phyloP scores from a whole-genome alignment of 495 filamentous ascomycete genomes.

The Aspergillus panamensis region DNA sequence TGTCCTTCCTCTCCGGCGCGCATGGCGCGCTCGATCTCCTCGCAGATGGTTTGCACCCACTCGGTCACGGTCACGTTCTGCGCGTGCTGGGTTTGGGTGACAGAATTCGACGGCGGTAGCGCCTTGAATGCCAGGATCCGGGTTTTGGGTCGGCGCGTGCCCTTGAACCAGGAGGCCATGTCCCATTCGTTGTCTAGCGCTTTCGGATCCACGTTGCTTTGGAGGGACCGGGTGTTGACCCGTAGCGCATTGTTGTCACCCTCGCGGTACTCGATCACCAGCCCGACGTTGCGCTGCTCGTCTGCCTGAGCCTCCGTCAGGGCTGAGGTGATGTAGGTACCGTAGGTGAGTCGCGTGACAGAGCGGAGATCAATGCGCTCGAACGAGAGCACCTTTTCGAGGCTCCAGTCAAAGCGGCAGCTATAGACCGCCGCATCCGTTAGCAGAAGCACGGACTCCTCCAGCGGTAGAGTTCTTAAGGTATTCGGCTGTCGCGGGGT shows the following conservation, averaged over 20 bases:
- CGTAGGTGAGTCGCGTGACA: slow-evolving; percentile 65
- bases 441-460: slow-evolving; percentile 80
- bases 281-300: slow-evolving; percentile 73
- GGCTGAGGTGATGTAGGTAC: slow-evolving; percentile 86
- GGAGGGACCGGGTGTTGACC: slow-evolving; percentile 80
- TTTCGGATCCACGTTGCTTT: slow-evolving; percentile 44
- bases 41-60: slow-evolving; percentile 66
- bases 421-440: slow-evolving; percentile 82
- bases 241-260: slow-evolving; percentile 62
- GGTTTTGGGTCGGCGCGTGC: slow-evolving; percentile 30
- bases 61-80: slow-evolving; percentile 48
- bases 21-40: slow-evolving; percentile 50
- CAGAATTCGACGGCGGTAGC: slow-evolving; percentile 37
- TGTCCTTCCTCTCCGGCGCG: slow-evolving; percentile 27
- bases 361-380: slow-evolving; percentile 78
- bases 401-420: slow-evolving; percentile 86
- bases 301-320: slow-evolving; percentile 70
- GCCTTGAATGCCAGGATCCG: slow-evolving; percentile 58
- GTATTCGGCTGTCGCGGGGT: slow-evolving; percentile 65
- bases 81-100: slow-evolving; percentile 35
- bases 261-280: slow-evolving; percentile 72
- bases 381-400: slow-evolving; percentile 87
- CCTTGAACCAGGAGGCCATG: slow-evolving; percentile 42
- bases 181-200: slow-evolving; percentile 36
- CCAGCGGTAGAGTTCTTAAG: slow-evolving; percentile 64